Base-by-base conservation (phyloP, 1,139 yeast genomes). In the Yamadazyma siamensis region DNA sequence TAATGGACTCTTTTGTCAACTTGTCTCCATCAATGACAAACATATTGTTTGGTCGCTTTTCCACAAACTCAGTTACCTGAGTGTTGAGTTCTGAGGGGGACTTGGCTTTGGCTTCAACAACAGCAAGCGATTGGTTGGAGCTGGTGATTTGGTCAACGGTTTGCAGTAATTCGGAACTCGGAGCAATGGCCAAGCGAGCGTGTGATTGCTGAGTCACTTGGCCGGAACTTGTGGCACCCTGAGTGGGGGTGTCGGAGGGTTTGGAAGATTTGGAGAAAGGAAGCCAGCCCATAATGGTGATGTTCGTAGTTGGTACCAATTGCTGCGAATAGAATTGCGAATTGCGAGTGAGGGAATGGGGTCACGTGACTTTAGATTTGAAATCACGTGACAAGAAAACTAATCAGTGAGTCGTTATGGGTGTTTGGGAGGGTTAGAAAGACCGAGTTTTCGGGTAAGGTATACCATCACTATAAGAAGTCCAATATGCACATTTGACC, bases 1-100 rank as follows among this genome's bases (percentile, higher is more conserved):
- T 66, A 28, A 68, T 64, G 44, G 71, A 64, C 34, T 64, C 54
- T 19, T 54, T 46, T 4, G 53, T 41, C 27, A 61, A 58, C 40
- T 56, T 62, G 43, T 67, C 73, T 7, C 74, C 74, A 42, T 68
- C 75, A 33, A 68, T 65, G 10, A 65, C 52, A 39, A 61, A 68
- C 47, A 61, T 37, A 34, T 63, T 63, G 22, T 50, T 45, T 2
- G 70, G 71, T 29, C 47, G 49, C 10, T 44, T 44, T 1, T 33
- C 15, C 2, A 55, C 54, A 36, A 56, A 56, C 4, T 42, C 43
- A 4, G 35, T 28, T 2, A 56, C 49, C 9, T 43, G 21, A 15
- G 32, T 27, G 19, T 41, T 34, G 14, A 46, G 32, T 15, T 42
- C 40, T 10, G 35, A 36, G 5, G 37, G 34, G 4, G 34, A 33